phyloP scores from a whole-genome alignment of 192 early-diverging fungal genomes.

The Coemansia sp. region DNA sequence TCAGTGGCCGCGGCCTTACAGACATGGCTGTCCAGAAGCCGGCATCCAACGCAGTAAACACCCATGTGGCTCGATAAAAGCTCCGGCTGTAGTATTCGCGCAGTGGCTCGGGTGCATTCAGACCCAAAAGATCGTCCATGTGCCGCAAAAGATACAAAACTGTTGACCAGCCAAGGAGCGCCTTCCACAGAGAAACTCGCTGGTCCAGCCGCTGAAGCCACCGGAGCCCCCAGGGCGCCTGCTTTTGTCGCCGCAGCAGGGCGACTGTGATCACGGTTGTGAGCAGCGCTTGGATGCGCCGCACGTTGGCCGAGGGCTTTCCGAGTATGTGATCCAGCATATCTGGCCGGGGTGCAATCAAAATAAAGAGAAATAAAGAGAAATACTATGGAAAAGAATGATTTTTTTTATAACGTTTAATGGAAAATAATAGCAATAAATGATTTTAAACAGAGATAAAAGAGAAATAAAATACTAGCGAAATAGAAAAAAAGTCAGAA shows the following conservation, averaged over 20 bases:
- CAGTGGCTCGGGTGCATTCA: slow-evolving; percentile 77
- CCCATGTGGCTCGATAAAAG: slow-evolving; percentile 89
- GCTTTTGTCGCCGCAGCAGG: slow-evolving; percentile 21
- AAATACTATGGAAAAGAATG: slow-evolving; percentile 19
- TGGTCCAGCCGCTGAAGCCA: slow-evolving; percentile 27
- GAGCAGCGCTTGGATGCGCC: slow-evolving; percentile 67
- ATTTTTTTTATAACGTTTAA: too few relatives aligned
- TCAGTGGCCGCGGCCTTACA: slow-evolving; percentile 68
- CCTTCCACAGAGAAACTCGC: slow-evolving; percentile 67
- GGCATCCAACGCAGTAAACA: slow-evolving; percentile 88
- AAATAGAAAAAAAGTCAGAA: too few relatives aligned
- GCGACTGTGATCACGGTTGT: slow-evolving; percentile 14
- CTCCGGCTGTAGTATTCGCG: slow-evolving; percentile 83
- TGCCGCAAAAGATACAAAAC: slow-evolving; percentile 67
- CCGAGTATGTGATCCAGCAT: slow-evolving; percentile 95
- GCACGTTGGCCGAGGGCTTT: slow-evolving; percentile 83
- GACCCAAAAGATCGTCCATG: slow-evolving; percentile 68
- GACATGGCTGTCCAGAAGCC: slow-evolving; percentile 90
- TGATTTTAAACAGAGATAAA: too few relatives aligned
- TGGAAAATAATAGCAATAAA: too few relatives aligned
- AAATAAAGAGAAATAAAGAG: background rate
- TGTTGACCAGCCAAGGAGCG: slow-evolving; percentile 65
- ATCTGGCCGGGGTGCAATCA: background rate
- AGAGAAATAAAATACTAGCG: too few relatives aligned
- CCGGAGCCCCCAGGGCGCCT: slow-evolving; percentile 31